Evolutionary conservation across 192 early-diverging fungal genomes (phyloP).

Genomic region (Umbelopsis sp.): DNA sequence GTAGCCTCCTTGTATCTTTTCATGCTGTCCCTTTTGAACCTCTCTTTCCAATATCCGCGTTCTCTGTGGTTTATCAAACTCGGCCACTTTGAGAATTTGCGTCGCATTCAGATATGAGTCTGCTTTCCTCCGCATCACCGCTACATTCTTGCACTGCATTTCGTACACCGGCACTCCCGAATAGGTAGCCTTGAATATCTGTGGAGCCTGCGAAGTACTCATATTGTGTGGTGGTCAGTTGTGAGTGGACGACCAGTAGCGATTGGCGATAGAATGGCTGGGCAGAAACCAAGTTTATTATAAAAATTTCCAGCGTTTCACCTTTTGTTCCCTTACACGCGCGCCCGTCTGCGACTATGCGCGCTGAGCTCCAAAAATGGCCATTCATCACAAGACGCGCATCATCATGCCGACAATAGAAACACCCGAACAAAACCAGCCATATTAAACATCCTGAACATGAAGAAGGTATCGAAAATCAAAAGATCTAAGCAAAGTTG

Average conservation of each 20-base stretch:
- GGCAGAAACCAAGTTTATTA: neutral
- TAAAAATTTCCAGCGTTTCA: slow-evolving; percentile 3
- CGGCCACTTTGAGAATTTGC: slow-evolving; percentile 97
- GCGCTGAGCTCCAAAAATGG: no score
- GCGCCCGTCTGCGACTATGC: no score
- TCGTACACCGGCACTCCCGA: slow-evolving; percentile 96
- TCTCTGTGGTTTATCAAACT: slow-evolving; percentile 89
- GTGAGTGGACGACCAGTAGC: no score
- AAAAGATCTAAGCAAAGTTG: no score
- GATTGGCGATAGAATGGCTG: no score
- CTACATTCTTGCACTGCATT: slow-evolving; percentile 78
- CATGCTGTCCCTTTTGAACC: slow-evolving; percentile 83
- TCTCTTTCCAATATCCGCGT: slow-evolving; percentile 95
- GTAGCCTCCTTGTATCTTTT: slow-evolving; percentile 98
- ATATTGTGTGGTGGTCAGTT: no score
- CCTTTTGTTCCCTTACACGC: no score
- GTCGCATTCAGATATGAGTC: slow-evolving; percentile 97
- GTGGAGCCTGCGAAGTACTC: slow-evolving; percentile 17
- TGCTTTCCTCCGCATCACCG: slow-evolving; percentile 76
- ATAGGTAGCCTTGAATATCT: slow-evolving; percentile 89
- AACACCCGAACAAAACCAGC: no score
- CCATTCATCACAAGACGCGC: no score
- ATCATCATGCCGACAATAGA: no score
- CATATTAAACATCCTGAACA: no score
- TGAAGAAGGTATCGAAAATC: no score